Base-by-base conservation (phyloP, 2,329 filamentous ascomycete genomes). In the Epichloe aotearoae region DNA sequence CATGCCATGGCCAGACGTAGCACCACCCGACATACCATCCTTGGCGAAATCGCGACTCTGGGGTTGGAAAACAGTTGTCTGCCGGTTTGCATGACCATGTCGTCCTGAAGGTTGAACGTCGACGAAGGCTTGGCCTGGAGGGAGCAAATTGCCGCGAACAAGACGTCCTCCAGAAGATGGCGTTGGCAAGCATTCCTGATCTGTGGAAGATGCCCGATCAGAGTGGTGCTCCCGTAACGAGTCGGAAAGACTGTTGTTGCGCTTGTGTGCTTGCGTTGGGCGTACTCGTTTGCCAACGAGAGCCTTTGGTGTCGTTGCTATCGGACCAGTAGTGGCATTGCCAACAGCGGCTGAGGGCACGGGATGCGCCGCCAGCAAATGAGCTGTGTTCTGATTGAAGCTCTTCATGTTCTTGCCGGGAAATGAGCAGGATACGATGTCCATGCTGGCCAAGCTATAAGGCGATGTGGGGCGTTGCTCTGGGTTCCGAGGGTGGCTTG, bases 201-300 rank as follows among this genome's bases (percentile, higher is more conserved):
- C 77, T 55, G 76, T 77, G 55, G 73, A 72, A 2, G 73, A 62
- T 4, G 73, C 62, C 53, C 72, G 76, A 44, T 79, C 76, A 5
- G 66, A 65, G 20, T 65, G 79, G 67, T 70, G 83, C 66, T 93
- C 86, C 57, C 88, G 75, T 48, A 91, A 66, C 1, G 90, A 91
- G 67, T 96, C 88, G 0, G 86, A 87, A 59, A 93, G 84, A 63
- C 90, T 96, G 47, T 84, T 88, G 61, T 87, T 95, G 20, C 89
- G 82, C 65, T 88, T 90, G 66, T 95, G 89, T 3, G 71, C 65
- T 55, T 77, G 75, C 10, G 68, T 66, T 19, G 80, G 75, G 15
- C 80, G 75, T 7, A 78, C 72, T 15, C 77, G 73, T 61, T 83
- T 83, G 50, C 77, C 78, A 11, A 73, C 70, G 2, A 83, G 65